Base-by-base conservation (phyloP, 495 filamentous ascomycete genomes). In the Penicillium lividum region DNA sequence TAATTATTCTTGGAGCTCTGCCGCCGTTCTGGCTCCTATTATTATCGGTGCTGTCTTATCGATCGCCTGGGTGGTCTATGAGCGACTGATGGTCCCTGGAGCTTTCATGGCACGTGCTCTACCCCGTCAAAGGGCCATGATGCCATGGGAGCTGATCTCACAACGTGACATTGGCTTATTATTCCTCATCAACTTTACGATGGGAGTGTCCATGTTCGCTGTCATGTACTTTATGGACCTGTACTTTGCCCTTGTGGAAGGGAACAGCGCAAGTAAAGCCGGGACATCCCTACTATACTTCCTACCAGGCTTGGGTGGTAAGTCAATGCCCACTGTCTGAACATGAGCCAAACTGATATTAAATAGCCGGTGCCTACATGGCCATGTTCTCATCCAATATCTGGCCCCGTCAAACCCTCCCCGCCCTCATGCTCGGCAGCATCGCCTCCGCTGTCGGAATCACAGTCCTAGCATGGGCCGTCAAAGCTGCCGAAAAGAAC, bases 201-300 rank as follows among this genome's bases (percentile, higher is more conserved):
- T 77, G 3, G 83, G 83, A 8, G 77, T 62, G 59, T 66, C 70
- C 16, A 71, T 79, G 63, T 80, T 77, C 61, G 73, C 76, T 11
- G 76, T 85, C 29, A 82, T 85, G 65, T 88, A 88, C 65, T 87
- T 84, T 59, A 78, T 86, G 61, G 77, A 78, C 33, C 67, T 85
- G 10, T 88, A 86, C 67, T 86, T 85, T 62, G 72, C 78, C 3
- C 61, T 86, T 8, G 83, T 84, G 1, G 66, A 79, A 63, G 73
- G 69, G 27, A 77, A 77, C 46, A 54, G 54, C 11, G 65, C 83
- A 9, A 73, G 74, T 16, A 62, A 74, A 18, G 78, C 84, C 0
- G 85, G 84, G 9, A 59, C 80, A 0, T 68, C 80, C 44, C 63
- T 87, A 22, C 60, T 86, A 0, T 85, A 73, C 59, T 78, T 76